Conservation (phyloP, 805 yeast genomes). For the Yarrowia keelungensis region DNA sequence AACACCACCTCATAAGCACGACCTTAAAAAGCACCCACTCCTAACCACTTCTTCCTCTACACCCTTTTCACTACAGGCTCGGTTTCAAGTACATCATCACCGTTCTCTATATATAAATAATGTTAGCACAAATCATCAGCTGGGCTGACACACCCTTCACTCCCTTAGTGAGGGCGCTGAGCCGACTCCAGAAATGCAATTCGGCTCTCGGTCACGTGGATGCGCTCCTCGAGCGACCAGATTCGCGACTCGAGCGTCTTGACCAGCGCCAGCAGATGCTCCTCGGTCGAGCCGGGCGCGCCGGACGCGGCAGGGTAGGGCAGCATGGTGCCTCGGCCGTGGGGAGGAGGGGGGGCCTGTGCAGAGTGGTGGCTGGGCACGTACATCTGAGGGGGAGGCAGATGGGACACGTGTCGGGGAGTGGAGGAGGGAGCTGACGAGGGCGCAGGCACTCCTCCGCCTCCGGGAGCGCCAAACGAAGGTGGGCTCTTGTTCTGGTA, state of each 20-base stretch:
- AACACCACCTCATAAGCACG: too few species aligned
- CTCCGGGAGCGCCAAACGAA: constrained; percentile 26
- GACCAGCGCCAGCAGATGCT: constrained; percentile 43
- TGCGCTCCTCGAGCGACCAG: constrained; percentile 48
- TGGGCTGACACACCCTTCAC: too few species aligned
- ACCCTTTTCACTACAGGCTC: too few species aligned
- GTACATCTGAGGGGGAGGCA: constrained; percentile 34
- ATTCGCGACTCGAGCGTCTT: constrained; percentile 47
- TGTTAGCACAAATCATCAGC: constrained; percentile 14
- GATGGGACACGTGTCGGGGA: constrained; percentile 23
- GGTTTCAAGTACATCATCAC: neutral
- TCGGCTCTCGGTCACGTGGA: constrained; percentile 48
- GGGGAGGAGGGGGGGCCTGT: constrained; percentile 31
- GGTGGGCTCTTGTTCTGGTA: constrained; percentile 38
- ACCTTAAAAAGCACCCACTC: too few species aligned
- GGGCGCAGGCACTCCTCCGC: constrained; percentile 17
- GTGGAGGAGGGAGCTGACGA: neutral
- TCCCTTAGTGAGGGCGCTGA: constrained; percentile 14
- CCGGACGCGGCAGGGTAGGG: constrained; percentile 26
- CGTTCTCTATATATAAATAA: constrained; percentile 36
- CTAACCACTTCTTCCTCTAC: neutral
- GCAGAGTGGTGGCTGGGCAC: constrained; percentile 31
- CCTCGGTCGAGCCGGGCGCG: constrained; percentile 39
- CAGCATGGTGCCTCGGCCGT: constrained; percentile 37
- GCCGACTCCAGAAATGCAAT: constrained; percentile 42